Evolutionary conservation across 768 basidiomycete genomes (phyloP).

Genomic region (Boletus subparvulus): DNA sequence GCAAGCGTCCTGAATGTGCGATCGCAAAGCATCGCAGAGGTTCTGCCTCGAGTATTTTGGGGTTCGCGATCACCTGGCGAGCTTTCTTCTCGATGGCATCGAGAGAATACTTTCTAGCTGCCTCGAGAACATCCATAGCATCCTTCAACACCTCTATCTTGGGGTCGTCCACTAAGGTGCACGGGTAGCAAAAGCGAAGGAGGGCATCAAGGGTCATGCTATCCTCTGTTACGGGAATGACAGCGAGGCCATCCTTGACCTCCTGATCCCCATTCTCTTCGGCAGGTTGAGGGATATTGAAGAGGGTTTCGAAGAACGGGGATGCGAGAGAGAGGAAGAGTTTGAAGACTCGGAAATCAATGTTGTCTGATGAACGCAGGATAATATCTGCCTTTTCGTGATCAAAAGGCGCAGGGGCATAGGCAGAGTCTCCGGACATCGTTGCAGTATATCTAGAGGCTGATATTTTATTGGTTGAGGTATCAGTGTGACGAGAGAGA

Average conservation of each 20-base stretch:
- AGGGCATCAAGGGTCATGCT: conserved; percentile 17
- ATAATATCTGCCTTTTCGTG: conserved; percentile 26
- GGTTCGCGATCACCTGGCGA: conserved; percentile 16
- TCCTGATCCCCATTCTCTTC: conserved; percentile 9
- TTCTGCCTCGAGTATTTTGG: conserved; percentile 19
- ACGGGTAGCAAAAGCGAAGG: conserved; percentile 28
- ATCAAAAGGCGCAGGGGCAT: conserved; percentile 22
- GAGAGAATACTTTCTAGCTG: conserved; percentile 18
- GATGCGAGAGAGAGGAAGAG: conserved; percentile 29
- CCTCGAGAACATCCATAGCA: conserved; percentile 5
- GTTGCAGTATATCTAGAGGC: background rate
- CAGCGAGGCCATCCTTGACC: conserved; percentile 11
- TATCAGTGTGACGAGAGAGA: background rate
- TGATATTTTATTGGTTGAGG: too few relatives aligned
- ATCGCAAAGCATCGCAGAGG: conserved; percentile 21
- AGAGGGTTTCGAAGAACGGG: conserved; percentile 35
- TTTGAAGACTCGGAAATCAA: conserved; percentile 30
- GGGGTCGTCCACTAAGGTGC: conserved; percentile 24
- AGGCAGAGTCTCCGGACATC: background rate
- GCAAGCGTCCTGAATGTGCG: background rate
- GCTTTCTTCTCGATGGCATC: conserved; percentile 16
- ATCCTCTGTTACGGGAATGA: conserved; percentile 15
- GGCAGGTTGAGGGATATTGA: conserved; percentile 27
- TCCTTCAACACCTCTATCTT: conserved; percentile 11
- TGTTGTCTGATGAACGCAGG: conserved; percentile 27